Evolutionary conservation across 2,329 filamentous ascomycete species (phyloP), one percentile per base, ranked within the genome.

Genomic region (Aspergillus hortae): DNA sequence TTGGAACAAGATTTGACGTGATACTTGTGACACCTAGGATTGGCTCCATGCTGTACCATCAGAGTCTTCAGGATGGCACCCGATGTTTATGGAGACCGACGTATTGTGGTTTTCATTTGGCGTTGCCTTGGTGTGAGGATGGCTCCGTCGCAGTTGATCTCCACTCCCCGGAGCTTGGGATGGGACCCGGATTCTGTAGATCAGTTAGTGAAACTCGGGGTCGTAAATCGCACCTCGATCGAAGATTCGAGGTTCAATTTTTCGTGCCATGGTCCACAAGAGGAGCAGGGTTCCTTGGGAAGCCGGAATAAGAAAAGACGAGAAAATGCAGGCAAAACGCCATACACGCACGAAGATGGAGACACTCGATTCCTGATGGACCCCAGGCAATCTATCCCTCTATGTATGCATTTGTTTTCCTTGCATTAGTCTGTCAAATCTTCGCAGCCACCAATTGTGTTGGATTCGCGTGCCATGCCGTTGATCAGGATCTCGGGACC

Each of bases 371-470:
- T 47, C 44, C 45, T 41, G 47, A 58, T 55, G 48, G 52, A 52
- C 45, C 23, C 46, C 50, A 55, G 19, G 36, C 21, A 53, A 51
- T 53, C 43, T 42, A 25, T 33, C 35, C 46, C 48, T 55, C 54
- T 53, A 56, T 48, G 55, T 54, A 56, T 50, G 55, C 60, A 59
- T 61, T 58, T 57, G 59, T 56, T 59, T 59, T 61, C 56, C 57
- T 58, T 61, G 58, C 58, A 59, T 61, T 60, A 61, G 52, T 45
- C 40, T 58, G 51, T 46, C 54, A 44, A 41, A 55, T 56, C 55
- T 56, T 55, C 51, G 40, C 52, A 53, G 58, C 55, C 58, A 59
- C 55, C 51, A 44, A 46, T 49, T 49, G 54, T 33, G 48, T 47
- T 42, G 44, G 44, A 49, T 48, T 30, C 49, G 27, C 44, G 33